phyloP scores from a whole-genome alignment of 1,284 basidiomycete species.

The Rhodotorula sp. region DNA sequence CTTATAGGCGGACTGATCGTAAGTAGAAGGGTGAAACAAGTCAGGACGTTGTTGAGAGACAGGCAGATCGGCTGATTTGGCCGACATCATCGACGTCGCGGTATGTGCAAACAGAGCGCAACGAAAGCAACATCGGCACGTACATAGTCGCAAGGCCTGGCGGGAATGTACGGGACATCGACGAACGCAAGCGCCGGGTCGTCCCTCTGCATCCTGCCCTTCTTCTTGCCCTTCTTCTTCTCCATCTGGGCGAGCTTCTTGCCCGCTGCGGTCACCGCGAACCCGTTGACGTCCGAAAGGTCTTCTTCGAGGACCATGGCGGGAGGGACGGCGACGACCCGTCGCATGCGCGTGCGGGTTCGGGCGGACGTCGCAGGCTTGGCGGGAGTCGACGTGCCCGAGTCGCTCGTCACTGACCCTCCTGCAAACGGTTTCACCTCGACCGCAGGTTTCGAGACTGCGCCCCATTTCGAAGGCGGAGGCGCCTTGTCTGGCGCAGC shows the following conservation, averaged over 20 bases:
- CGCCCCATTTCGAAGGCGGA: conserved; percentile 16
- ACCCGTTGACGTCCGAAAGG: conserved; percentile 74
- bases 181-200: conserved; percentile 41
- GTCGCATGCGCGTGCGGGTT: conserved; percentile 2
- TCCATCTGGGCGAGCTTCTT: conserved; percentile 46
- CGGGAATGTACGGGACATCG: conserved; percentile 69
- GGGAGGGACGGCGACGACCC: conserved; percentile 35
- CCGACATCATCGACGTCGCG: not conserved
- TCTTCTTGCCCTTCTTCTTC: conserved; percentile 32
- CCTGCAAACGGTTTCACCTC: conserved; percentile 18
- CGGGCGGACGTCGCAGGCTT: not conserved
- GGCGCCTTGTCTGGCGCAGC: conserved; percentile 15
- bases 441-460: not conserved
- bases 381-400: not conserved
- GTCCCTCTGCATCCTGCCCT: conserved; percentile 30
- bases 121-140: not conserved
- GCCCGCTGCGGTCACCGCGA: conserved; percentile 48
- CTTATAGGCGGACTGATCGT: conserved; percentile 37
- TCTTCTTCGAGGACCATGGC: conserved; percentile 51
- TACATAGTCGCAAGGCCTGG: conserved; percentile 74
- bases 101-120: not conserved
- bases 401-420: conserved; percentile 2
- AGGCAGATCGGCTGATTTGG: not conserved
- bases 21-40: not conserved
- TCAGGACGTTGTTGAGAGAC: not conserved